These are phyloP conservation scores for Sechiopsis laciniata DNA, from an alignment of 306 rosid species.

Conservation along the genomic window DNA sequence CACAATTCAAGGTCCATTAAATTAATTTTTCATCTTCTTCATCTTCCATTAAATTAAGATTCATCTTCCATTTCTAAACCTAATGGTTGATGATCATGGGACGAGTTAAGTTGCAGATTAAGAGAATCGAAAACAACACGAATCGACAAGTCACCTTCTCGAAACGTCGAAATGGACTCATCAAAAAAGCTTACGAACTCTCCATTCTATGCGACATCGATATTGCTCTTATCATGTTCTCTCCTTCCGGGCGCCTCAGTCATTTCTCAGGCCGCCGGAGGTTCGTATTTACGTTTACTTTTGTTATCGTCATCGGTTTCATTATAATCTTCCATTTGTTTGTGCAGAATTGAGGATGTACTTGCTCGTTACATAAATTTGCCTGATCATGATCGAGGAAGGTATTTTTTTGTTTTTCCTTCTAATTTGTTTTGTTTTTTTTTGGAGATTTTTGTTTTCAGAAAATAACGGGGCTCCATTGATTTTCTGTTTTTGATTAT, in stretches of 20 bases:
- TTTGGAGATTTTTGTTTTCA: not conserved
- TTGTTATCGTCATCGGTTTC: not conserved
- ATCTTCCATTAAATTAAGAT: no score
- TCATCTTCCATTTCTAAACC: no score
- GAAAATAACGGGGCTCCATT: not conserved
- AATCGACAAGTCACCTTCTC: slow-evolving; percentile 62
- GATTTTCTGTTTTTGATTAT: not conserved
- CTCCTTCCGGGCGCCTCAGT: slow-evolving; percentile 46
- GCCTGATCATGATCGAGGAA: slow-evolving; percentile 73
- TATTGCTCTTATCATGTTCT: slow-evolving; percentile 64
- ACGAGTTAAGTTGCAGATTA: slow-evolving; percentile 65
- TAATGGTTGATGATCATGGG: slow-evolving; percentile 37
- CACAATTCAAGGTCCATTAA: no score
- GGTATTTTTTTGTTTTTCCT: slow-evolving; percentile 29
- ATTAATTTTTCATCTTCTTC: no score
- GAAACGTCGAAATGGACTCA: slow-evolving; percentile 34
- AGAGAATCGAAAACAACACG: slow-evolving; percentile 51
- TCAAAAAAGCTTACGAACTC: slow-evolving; percentile 62
- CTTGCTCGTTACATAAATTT: slow-evolving; percentile 71
- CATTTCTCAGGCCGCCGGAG: slow-evolving; percentile 59
- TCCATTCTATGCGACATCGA: slow-evolving; percentile 64
- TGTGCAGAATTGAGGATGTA: slow-evolving; percentile 76
- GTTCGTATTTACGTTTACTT: slow-evolving; percentile 19
- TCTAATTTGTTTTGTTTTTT: not conserved
- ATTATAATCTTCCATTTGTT: not conserved